Evolutionary conservation across 495 filamentous ascomycete species (phyloP), one percentile per base, ranked within the genome.

Genomic region (Aspergillus taichungensis): DNA sequence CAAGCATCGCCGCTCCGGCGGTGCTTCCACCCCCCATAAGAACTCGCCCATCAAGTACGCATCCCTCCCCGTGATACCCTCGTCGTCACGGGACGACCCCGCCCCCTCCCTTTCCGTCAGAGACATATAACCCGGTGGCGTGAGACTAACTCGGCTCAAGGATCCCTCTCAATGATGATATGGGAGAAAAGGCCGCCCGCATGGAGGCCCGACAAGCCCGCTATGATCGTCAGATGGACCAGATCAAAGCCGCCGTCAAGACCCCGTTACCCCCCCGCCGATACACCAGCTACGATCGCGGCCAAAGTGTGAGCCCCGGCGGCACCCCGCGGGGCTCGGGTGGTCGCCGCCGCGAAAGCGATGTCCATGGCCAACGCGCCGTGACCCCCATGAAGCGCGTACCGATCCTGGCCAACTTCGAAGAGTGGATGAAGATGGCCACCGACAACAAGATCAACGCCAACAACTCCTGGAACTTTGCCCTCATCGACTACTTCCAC

Each of bases 381-480:
- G 84, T 95, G 40, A 97, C 92, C 29, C 92, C 92, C 11, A 88
- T 95, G 84, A 94, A 95, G 73, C 85, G 92, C 34, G 87, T 95
- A 30, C 94, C 92, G 0, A 85, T 99, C 45, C 62, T 97, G 42
- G 94, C 94, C 42, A 97, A 97, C 66, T 99, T 97, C 56, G 92
- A 99, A 64, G 94, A 99, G 59, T 97, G 92, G 92, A 97, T 99
- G 94, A 99, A 97, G 77, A 90, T 97, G 87, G 94, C 94, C 8
- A 97, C 91, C 14, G 92, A 99, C 71, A 99, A 99, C 73, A 99
- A 99, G 74, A 99, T 99, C 68, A 99, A 97, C 60, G 94, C 92
- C 34, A 81, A 85, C 18, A 99, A 99, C 63, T 96, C 92, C 12
- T 99, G 92, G 92, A 96, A 97, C 57, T 96, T 99, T 64, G 92